These are phyloP conservation scores for Hondaea fermentalgiana DNA, from an alignment of 108 stramenopile genomes.

Conservation along the genomic window DNA sequence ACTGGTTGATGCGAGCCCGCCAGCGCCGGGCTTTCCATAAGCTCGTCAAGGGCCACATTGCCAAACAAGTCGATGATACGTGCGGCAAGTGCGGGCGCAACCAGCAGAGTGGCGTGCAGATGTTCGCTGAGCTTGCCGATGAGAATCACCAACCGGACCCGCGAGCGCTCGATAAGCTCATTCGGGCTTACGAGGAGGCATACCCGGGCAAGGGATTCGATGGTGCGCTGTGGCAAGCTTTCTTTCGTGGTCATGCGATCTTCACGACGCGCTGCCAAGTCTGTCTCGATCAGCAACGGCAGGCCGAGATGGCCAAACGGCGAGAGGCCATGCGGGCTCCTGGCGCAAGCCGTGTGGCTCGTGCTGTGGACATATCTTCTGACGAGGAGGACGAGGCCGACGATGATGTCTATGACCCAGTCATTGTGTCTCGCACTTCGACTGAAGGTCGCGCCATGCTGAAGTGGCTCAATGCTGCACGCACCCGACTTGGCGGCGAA, in stretches of 20 bases:
- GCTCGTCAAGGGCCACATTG: conserved; percentile 53
- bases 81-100: conserved; percentile 54
- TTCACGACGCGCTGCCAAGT: conserved; percentile 59
- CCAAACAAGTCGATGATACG: conserved; percentile 46
- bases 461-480: conserved; percentile 66
- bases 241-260: conserved; percentile 62
- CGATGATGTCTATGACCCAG: conserved; percentile 54
- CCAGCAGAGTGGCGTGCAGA: conserved; percentile 33
- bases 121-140: conserved; percentile 44
- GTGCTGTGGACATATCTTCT: conserved; percentile 57
- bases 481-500: conserved; percentile 53
- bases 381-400: conserved; percentile 65
- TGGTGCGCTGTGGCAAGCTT: conserved; percentile 68
- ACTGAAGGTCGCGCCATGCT: conserved; percentile 63
- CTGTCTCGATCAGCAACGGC: conserved; percentile 48
- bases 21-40: conserved; percentile 59
- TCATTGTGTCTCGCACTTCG: conserved; percentile 55
- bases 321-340: conserved; percentile 24
- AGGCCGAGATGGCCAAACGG: conserved; percentile 48
- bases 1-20: conserved; percentile 66
- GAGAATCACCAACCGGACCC: conserved; percentile 53
- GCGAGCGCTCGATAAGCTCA: conserved; percentile 61
- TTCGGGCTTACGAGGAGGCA: conserved; percentile 53
- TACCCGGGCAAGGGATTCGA: conserved; percentile 56
- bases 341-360: conserved; percentile 48